Evolutionary conservation across 2,329 filamentous ascomycete genomes (phyloP).

Genomic region (Diaporthe citriasiana): DNA sequence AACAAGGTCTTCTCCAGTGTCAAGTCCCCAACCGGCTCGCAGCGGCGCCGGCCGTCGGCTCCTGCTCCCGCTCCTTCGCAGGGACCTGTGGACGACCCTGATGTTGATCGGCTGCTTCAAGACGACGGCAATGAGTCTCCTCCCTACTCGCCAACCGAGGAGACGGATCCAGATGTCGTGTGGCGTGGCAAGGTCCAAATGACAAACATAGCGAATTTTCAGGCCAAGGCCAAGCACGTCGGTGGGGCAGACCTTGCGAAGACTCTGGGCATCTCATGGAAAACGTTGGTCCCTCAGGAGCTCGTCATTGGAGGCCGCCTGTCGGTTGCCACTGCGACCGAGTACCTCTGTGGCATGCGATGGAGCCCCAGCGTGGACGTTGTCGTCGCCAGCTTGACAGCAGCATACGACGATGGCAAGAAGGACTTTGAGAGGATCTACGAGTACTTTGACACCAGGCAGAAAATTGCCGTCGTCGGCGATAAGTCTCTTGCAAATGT

Average conservation of each 20-base stretch:
- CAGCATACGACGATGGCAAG: constrained; percentile 71
- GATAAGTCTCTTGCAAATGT: constrained; percentile 82
- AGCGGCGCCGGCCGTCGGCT: constrained; percentile 64
- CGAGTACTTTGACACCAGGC: constrained; percentile 86
- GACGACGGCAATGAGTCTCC: constrained; percentile 85
- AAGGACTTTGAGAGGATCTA: constrained; percentile 82
- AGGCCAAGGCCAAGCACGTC: constrained; percentile 83
- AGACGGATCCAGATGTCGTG: constrained; percentile 78
- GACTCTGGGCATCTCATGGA: constrained; percentile 72
- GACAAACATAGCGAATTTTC: constrained; percentile 82
- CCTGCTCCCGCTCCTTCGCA: constrained; percentile 56
- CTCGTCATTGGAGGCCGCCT: constrained; percentile 85
- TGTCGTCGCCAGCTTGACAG: constrained; percentile 80
- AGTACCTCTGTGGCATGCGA: constrained; percentile 89
- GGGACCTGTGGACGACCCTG: constrained; percentile 81
- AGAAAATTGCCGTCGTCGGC: constrained; percentile 88
- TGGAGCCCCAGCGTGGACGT: constrained; percentile 89
- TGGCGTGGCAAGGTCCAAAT: constrained; percentile 85
- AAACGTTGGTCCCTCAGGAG: constrained; percentile 78
- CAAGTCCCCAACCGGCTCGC: constrained; percentile 75
- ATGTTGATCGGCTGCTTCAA: constrained; percentile 90
- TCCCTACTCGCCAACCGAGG: constrained; percentile 86
- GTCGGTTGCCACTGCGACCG: constrained; percentile 83
- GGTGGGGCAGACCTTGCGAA: constrained; percentile 85
- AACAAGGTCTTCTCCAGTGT: constrained; percentile 88